phyloP scores from a whole-genome alignment of 2,329 filamentous ascomycete genomes.

The Penicillium sp. region DNA sequence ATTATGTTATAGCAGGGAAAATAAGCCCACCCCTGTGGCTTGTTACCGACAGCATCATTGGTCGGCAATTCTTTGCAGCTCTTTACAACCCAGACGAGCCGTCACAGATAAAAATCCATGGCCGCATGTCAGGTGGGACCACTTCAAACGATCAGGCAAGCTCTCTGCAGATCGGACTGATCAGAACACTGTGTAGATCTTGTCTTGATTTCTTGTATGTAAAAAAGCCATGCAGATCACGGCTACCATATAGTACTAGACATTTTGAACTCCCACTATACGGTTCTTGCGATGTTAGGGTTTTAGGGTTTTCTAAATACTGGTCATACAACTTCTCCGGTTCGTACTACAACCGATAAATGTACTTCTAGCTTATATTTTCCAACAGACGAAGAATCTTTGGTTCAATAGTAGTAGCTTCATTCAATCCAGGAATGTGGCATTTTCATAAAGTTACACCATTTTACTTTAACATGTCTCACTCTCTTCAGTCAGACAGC shows the following conservation, averaged over 20 bases:
- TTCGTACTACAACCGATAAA: too few relatives aligned
- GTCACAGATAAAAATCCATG: slow-evolving; percentile 72
- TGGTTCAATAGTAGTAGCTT: too few relatives aligned
- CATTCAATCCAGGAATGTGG: too few relatives aligned
- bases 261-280: slow-evolving; percentile 66
- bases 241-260: slow-evolving; percentile 78
- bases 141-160: slow-evolving; percentile 53
- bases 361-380: too few relatives aligned
- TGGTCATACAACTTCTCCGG: too few relatives aligned
- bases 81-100: slow-evolving; percentile 62
- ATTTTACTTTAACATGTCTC: too few relatives aligned
- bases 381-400: too few relatives aligned
- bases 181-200: too few relatives aligned
- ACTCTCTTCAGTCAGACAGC: too few relatives aligned
- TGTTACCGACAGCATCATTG: slow-evolving; percentile 15
- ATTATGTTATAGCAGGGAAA: not conserved
- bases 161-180: slow-evolving; percentile 69
- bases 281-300: slow-evolving; percentile 68
- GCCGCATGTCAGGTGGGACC: slow-evolving; percentile 66
- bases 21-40: slow-evolving; percentile 2
- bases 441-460: too few relatives aligned
- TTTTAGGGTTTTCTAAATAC: too few relatives aligned
- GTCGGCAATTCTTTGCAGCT: slow-evolving; percentile 55
- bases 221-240: slow-evolving; percentile 83
- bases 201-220: slow-evolving; percentile 68